Base-by-base conservation (phyloP, 2,329 filamentous ascomycete species). In the Orbilia ellipsospora region DNA sequence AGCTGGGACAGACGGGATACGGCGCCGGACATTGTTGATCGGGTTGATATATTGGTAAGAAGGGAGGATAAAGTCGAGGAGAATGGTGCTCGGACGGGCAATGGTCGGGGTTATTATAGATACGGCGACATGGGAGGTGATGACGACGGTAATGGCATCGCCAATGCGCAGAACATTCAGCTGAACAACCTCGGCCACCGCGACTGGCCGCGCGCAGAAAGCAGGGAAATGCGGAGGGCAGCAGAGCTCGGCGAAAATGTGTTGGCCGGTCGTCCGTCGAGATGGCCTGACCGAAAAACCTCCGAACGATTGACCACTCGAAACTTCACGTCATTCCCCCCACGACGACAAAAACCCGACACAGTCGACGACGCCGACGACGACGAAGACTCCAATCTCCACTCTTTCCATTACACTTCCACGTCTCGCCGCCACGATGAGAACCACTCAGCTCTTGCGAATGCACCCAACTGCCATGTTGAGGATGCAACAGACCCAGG, bases 1-100 rank as follows among this genome's bases (percentile, higher is more conserved):
- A 92, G 85, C 76, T 84, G 87, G 69, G 84, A 84, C 66, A 92
- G 85, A 75, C 90, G 88, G 50, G 87, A 88, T 23, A 85, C 83
- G 63, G 90, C 85, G 60, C 85, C 85, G n/a, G 90, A 90, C 90
- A 92, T 92, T 48, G 7, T 6, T 48, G 44, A 48, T 45, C 57
- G n/a, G 52, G 42, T 63, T 2, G n/a, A n/a, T n/a, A 31, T 50
- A 36, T 12, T 26, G 16, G 15, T 50, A 61, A 36, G 20, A 23
- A 50, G 8, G n/a, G 12, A 28, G 1, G 18, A 60, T 16, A 3
- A 60, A 28, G 18, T 15, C 15, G 28, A 6, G 20, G 31, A 45
- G 31, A 44, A 16, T 12, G 28, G 18, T 18, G 20, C 12, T 12
- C 13, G 51, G 23, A 36, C 10, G 31, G 31, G 31, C 31, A 36